Conservation (phyloP, 2,329 filamentous ascomycete genomes). For the Polychaeton citri region DNA sequence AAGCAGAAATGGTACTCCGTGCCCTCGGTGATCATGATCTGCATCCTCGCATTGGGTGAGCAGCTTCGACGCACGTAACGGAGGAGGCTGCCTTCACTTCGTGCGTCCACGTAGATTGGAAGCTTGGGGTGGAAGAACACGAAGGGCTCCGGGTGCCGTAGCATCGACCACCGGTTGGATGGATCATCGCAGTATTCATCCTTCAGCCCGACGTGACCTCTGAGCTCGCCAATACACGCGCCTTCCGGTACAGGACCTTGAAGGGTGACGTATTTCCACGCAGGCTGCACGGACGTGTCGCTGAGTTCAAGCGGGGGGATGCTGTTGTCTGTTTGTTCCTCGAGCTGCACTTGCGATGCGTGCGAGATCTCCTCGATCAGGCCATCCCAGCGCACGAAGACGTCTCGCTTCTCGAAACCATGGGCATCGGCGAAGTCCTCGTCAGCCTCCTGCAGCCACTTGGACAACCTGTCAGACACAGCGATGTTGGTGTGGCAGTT, state of each 20-base stretch:
- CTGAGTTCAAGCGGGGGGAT: slow-evolving; percentile 17
- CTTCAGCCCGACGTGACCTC: slow-evolving; percentile 38
- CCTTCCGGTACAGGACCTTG: slow-evolving; percentile 36
- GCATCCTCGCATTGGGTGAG: slow-evolving; percentile 74
- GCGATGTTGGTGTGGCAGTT: slow-evolving; percentile 68
- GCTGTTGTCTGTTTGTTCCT: slow-evolving; percentile 38
- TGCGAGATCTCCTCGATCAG: slow-evolving; percentile 40
- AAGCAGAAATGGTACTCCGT: slow-evolving; percentile 88
- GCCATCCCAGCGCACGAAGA: slow-evolving; percentile 52
- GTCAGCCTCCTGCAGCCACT: slow-evolving; percentile 65
- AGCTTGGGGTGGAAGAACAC: slow-evolving; percentile 65
- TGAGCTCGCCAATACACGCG: slow-evolving; percentile 57
- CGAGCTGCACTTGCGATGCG: slow-evolving; percentile 38
- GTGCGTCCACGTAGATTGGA: slow-evolving; percentile 84
- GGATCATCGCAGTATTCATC: slow-evolving; percentile 34
- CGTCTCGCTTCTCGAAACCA: slow-evolving; percentile 47
- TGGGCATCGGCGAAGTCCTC: slow-evolving; percentile 24
- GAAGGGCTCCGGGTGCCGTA: slow-evolving; percentile 39
- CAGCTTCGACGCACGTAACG: slow-evolving; percentile 90
- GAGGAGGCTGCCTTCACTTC: slow-evolving; percentile 70
- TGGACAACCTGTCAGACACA: slow-evolving; percentile 60
- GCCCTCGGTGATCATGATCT: slow-evolving; percentile 67
- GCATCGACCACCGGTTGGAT: slow-evolving; percentile 31
- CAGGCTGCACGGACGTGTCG: slow-evolving; percentile 39
- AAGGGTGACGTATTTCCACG: slow-evolving; percentile 56